Base-by-base conservation (phyloP, 805 yeast species). In the Wickerhamomyces chambardii region DNA sequence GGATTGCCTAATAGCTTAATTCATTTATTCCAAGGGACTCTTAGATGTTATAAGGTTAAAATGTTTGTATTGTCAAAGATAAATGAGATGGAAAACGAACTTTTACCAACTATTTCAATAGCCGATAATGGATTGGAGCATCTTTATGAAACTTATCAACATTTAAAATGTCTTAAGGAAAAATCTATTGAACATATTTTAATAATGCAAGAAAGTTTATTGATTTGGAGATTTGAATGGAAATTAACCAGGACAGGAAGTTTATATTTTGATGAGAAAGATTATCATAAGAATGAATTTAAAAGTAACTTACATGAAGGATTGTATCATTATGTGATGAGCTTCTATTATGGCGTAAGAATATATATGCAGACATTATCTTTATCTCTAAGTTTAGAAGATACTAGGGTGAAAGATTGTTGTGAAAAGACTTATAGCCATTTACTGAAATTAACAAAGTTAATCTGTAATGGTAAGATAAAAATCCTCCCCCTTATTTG, bases 401-500 rank as follows among this genome's bases (percentile, higher is more conserved):
- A 24, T 24, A 5, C 12, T 9, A 24, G 26, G 12, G n/a, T 24
- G 6, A 12, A 11, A 24, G 5, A 10, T 9, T 24, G 12, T 12
- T 24, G 26, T 10, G 12, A 9, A 9, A 6, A 4, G 12, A 12
- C 26, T 4, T 24, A 11, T 12, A 24, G 12, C 5, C 26, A 24
- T 24, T 12, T 24, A 5, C 4, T 12, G 6, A 24, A 10, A 12
- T 24, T 24, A 12, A 24, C 26, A 10, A 24, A 9, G n/a, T 12
- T 24, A n/a, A 24, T 24, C 5, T 10, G n/a, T 12, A 10, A 9
- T 11, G 26, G 12, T n/a, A 5, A 24, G 12, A 12, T 24, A 39
- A 68, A 64, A 28, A 74, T 74, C 32, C 73, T 74, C 36, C 81
- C 81, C 10, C 56, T 74, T 28, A 74, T 74, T 46, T 74, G 81